These are phyloP conservation scores for Candida glucosophila DNA, from an alignment of 1,139 yeast species.

Conservation along the genomic window DNA sequence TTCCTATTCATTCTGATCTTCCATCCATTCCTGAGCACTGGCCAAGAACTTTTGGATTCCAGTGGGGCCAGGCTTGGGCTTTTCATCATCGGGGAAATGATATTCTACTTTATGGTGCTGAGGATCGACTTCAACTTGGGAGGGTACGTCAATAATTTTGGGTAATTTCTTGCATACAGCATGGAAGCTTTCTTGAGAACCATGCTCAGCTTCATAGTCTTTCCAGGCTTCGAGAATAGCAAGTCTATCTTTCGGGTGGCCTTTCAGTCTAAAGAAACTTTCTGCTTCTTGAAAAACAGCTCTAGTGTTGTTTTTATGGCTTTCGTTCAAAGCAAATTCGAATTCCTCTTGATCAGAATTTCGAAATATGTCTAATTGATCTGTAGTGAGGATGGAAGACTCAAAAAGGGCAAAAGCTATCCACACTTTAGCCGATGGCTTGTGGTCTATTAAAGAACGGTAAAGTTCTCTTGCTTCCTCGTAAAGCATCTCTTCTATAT, in stretches of 20 bases:
- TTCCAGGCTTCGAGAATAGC: slow-evolving; percentile 55
- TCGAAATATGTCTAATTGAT: slow-evolving; percentile 36
- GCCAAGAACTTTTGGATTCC: slow-evolving; percentile 37
- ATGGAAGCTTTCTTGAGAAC: slow-evolving; percentile 30
- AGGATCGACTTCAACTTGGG: slow-evolving; percentile 31
- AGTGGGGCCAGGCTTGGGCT: slow-evolving; percentile 9
- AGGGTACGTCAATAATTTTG: slow-evolving; percentile 39
- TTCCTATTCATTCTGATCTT: too few species aligned
- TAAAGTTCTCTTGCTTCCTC: slow-evolving; percentile 48
- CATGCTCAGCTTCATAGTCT: slow-evolving; percentile 60
- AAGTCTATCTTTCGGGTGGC: slow-evolving; percentile 38
- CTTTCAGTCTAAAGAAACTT: slow-evolving; percentile 26
- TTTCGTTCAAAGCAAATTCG: slow-evolving; percentile 44
- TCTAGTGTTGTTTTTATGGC: slow-evolving; percentile 46
- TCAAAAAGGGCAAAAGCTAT: slow-evolving; percentile 66
- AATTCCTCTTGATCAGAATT: slow-evolving; percentile 34
- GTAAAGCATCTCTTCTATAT: slow-evolving; percentile 50
- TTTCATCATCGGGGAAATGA: slow-evolving; percentile 56
- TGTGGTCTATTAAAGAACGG: slow-evolving; percentile 30
- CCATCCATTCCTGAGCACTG: slow-evolving; percentile 57
- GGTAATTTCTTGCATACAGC: slow-evolving; percentile 48
- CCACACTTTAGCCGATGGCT: slow-evolving; percentile 43
- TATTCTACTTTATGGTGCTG: slow-evolving; percentile 61
- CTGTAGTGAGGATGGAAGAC: slow-evolving; percentile 50
- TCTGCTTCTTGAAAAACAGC: slow-evolving; percentile 50